These are phyloP conservation scores for Neurospora sp. DNA, from an alignment of 2,329 filamentous ascomycete genomes.

Conservation along the genomic window DNA sequence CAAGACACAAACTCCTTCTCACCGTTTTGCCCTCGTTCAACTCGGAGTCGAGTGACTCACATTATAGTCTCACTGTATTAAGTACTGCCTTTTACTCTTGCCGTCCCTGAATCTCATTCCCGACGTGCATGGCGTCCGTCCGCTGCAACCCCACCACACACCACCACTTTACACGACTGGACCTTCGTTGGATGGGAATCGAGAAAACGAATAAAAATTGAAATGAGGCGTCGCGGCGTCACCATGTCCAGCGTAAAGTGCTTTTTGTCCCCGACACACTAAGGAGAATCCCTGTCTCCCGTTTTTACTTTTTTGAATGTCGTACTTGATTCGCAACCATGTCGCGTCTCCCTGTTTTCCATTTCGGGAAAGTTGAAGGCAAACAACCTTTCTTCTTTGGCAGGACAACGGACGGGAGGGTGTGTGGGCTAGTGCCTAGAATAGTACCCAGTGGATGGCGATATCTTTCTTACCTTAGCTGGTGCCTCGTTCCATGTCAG, in stretches of 20 bases:
- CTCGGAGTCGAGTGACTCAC: constrained; percentile 17
- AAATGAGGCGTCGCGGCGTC: background rate
- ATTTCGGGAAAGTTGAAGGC: background rate
- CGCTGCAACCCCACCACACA: constrained; percentile 1
- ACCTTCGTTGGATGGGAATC: background rate
- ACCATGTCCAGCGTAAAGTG: background rate
- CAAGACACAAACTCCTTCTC: background rate
- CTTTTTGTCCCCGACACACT: background rate
- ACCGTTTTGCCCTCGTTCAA: background rate
- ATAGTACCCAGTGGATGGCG: background rate
- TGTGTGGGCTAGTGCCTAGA: background rate
- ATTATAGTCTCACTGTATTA: constrained; percentile 1
- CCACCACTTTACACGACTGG: background rate
- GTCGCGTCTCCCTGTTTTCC: background rate
- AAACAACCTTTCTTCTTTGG: background rate
- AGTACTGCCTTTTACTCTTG: background rate
- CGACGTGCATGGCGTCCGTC: constrained; percentile 2
- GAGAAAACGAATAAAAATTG: background rate
- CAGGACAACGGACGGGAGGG: background rate
- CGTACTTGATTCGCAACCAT: background rate
- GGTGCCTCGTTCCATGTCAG: background rate
- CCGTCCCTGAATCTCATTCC: constrained; percentile 3
- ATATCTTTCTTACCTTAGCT: background rate
- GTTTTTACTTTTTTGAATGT: background rate
- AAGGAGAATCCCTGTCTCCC: background rate